These are phyloP conservation scores for Beauveria australis DNA, from an alignment of 2,329 filamentous ascomycete species.

Conservation along the genomic window DNA sequence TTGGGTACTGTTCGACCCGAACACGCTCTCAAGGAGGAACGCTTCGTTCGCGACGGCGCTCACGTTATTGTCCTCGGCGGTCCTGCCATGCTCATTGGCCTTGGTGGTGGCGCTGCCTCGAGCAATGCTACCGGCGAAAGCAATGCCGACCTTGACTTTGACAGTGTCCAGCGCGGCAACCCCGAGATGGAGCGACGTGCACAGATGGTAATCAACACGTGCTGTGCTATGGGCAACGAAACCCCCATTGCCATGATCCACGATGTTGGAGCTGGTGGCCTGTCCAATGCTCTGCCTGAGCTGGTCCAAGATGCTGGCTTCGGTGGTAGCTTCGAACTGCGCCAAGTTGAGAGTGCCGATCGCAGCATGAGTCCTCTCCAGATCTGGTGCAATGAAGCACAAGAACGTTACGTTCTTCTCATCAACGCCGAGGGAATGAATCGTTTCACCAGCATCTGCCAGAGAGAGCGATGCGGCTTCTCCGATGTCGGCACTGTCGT, in stretches of 20 bases:
- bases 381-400: conserved; percentile 96
- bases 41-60: conserved; percentile 75
- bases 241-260: conserved; percentile 97
- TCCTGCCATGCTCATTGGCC: conserved; percentile 93
- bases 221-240: conserved; percentile 70
- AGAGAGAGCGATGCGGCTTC: conserved; percentile 81
- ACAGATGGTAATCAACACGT: conserved; percentile 97
- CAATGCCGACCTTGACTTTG: conserved; percentile 89
- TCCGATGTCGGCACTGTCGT: conserved; percentile 80
- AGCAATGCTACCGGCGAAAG: conserved; percentile 82
- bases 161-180: conserved; percentile 93
- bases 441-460: conserved; percentile 59
- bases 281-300: conserved; percentile 69
- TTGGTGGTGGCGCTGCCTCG: conserved; percentile 90
- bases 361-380: conserved; percentile 89
- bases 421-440: conserved; percentile 76
- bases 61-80: conserved; percentile 90
- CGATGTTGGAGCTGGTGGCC: conserved; percentile 88
- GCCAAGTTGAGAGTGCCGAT: conserved; percentile 86
- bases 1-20: conserved; percentile 86
- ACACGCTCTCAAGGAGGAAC: conserved; percentile 77
- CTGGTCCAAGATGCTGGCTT: conserved; percentile 86
- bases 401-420: conserved; percentile 90
- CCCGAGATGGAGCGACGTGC: conserved; percentile 92
- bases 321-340: conserved; percentile 87